Base-by-base conservation (phyloP, 441 rosid genomes). In the Viola pubescens region DNA sequence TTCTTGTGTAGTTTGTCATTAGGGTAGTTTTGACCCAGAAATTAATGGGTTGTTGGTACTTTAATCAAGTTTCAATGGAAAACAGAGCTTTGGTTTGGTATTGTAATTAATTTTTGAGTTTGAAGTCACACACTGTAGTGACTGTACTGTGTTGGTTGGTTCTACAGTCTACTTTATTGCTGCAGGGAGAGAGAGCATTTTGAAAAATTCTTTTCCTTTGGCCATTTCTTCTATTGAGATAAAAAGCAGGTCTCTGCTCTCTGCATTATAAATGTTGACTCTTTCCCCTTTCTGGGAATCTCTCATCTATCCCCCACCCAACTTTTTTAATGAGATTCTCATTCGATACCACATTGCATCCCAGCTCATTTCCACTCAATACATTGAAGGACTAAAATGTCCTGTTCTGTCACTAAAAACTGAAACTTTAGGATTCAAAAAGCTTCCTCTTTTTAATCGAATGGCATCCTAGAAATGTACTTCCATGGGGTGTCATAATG, bases 291-390 rank as follows among this genome's bases (percentile, higher is more conserved):
- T 41, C 37, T 45, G 48, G 47, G 56, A 58, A 63, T 52, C 53
- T 53, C 55, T 63, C 60, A 59, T 55, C 43, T 66, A 41, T 61
- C 55, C 58, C 59, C 65, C 50, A 6, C 54, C 59, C 8, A 52
- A 60, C 50, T 11, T 51, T 60, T 75, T 69, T 54, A 70, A 46
- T 69, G 70, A 68, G 83, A 66, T 73, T 73, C 76, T 69, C 34
- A 26, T 26, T 26, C 34, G 1, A 51, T 51, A 39, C 64, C 59
- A 41, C 54, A 64, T 71, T 81, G 86, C 79, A 37, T 56, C 73
- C 82, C 85, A 80, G 81, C 85, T 76, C 81, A 76, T 74, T 4
- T 60, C 65, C 8, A 50, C 26, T 40, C 26, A 61, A 42, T 41
- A 37, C 42, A 54, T 51, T 67, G 52, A 57, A 51, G 73, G 77